Evolutionary conservation across 208 protist genomes (phyloP).

Genomic region (Crithidia fasciculata): DNA sequence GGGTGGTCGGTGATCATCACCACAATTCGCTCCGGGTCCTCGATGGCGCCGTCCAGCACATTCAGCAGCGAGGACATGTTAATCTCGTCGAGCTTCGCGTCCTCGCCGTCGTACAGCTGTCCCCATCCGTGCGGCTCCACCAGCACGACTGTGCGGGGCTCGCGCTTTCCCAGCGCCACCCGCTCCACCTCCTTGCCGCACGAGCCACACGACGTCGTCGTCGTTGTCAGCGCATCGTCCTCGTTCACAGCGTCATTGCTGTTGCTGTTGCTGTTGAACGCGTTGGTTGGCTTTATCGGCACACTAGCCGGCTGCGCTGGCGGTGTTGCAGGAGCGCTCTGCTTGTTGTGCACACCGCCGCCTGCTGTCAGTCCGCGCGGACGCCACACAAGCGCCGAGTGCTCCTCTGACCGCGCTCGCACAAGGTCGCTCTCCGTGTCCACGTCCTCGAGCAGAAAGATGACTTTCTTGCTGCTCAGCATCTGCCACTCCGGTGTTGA

Average conservation of each 20-base stretch:
- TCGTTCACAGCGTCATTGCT: background rate
- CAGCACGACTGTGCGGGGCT: background rate
- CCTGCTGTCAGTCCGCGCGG: slow-evolving; percentile 21
- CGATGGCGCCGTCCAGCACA: slow-evolving; percentile 25
- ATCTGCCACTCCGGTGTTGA: slow-evolving; percentile 18
- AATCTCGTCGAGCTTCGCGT: slow-evolving; percentile 9
- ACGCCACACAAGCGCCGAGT: slow-evolving; percentile 8
- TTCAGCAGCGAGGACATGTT: slow-evolving; percentile 29
- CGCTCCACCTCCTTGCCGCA: background rate
- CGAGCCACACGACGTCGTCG: background rate
- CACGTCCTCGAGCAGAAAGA: slow-evolving; percentile 36
- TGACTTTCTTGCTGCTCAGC: slow-evolving; percentile 31
- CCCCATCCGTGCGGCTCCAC: background rate
- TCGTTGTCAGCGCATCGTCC: background rate
- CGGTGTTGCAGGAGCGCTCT: too few species aligned
- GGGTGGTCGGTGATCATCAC: slow-evolving; percentile 36
- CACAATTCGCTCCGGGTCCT: slow-evolving; percentile 30
- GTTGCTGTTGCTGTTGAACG: background rate
- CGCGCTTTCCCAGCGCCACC: background rate
- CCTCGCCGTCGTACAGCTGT: background rate
- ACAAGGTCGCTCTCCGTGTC: slow-evolving; percentile 23
- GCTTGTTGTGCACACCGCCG: background rate
- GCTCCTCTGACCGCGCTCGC: background rate
- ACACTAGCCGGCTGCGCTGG: too few species aligned
- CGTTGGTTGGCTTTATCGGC: too few species aligned